Percentiles rank a stretch among this genome's conserved stretches.
phyloP scores from a whole-genome alignment of 2,329 filamentous ascomycete species.

The Arthrinium phaeospermum region DNA sequence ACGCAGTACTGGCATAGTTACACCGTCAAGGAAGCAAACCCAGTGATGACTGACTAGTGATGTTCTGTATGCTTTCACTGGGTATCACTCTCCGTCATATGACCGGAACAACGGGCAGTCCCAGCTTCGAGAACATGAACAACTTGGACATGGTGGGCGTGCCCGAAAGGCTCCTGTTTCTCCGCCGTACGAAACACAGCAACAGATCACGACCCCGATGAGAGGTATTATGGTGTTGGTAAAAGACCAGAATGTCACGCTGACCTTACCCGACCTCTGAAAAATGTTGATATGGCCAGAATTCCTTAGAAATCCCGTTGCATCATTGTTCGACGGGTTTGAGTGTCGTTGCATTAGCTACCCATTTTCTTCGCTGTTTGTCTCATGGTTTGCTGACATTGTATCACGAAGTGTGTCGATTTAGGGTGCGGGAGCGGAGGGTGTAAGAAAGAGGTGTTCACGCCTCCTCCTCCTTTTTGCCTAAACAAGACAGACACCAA shows the following conservation, averaged over 20 bases:
- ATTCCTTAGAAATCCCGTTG: not conserved
- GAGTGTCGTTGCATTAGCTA: not conserved
- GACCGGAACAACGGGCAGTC: not conserved
- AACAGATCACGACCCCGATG: no score
- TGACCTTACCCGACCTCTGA: not conserved
- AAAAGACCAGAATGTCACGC: no score
- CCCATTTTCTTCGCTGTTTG: not conserved
- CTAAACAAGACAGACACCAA: not conserved
- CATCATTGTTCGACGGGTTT: not conserved
- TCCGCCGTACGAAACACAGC: no score
- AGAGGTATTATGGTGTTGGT: no score
- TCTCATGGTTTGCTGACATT: not conserved
- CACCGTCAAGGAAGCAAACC: not conserved
- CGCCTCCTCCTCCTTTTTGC: not conserved
- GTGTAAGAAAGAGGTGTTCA: no score
- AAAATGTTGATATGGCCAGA: no score
- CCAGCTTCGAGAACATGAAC: no score
- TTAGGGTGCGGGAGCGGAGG: not conserved
- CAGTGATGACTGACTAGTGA: not conserved
- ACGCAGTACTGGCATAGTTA: not conserved
- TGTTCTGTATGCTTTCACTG: not conserved
- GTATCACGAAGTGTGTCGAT: not conserved
- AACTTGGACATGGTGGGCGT: not conserved
- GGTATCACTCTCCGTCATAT: not conserved
- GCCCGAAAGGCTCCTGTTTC: no score